These are phyloP conservation scores for Haplographium delicatum DNA, from an alignment of 495 filamentous ascomycete species.

Conservation along the genomic window DNA sequence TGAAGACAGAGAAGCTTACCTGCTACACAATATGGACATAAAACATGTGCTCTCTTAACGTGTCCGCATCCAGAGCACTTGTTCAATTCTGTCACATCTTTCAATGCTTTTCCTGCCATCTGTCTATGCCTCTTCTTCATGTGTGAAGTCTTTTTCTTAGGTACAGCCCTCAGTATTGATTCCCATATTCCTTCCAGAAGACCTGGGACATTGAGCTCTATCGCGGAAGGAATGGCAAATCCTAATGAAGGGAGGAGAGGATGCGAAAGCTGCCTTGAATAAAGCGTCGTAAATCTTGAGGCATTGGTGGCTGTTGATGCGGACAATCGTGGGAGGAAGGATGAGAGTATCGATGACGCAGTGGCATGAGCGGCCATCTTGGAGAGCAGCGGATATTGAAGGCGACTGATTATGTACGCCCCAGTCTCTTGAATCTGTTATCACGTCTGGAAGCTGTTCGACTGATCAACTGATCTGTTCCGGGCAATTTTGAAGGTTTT, in stretches of 20 bases:
- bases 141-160: constrained; percentile 98
- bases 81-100: constrained; percentile 80
- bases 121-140: constrained; percentile 91
- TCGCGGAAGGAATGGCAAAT: constrained; percentile 47
- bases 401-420: too few relatives aligned
- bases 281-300: constrained; percentile 34
- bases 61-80: constrained; percentile 85
- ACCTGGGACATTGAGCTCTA: constrained; percentile 47
- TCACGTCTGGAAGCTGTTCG: too few relatives aligned
- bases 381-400: background rate
- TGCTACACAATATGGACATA: constrained; percentile 80
- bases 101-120: constrained; percentile 88
- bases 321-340: constrained; percentile 34
- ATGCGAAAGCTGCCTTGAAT: constrained; percentile 35
- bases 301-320: constrained; percentile 33
- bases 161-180: constrained; percentile 83
- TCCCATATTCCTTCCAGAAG: constrained; percentile 82
- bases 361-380: constrained; percentile 41
- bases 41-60: constrained; percentile 77
- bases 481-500: constrained; percentile 20
- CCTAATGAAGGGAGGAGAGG: constrained; percentile 42
- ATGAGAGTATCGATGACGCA: constrained; percentile 31
- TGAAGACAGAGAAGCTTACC: constrained; percentile 35
- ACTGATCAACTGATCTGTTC: background rate
- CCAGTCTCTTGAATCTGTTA: too few relatives aligned